Evolutionary conservation across 2,329 filamentous ascomycete genomes (phyloP), one percentile per base, ranked within the genome.

Genomic region (Penicillium sp.): DNA sequence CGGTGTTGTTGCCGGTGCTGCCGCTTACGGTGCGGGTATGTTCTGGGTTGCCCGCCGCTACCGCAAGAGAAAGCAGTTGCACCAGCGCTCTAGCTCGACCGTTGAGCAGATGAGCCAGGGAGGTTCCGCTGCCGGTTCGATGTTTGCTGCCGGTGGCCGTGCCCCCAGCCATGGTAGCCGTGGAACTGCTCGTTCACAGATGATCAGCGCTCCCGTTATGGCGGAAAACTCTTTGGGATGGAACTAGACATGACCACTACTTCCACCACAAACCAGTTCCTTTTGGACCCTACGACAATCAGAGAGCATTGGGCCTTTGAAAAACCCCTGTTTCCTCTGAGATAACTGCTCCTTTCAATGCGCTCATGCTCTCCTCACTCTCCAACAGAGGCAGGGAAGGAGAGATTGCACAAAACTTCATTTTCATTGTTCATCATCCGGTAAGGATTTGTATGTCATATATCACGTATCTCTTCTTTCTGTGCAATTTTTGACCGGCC

Each of bases 151-250:
- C 54, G 81, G 85, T 72, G 86, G 62, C 49, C 71, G 62, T 42
- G 73, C 61, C 49, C 71, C 74, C 48, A 79, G 84, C 66, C 85
- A 88, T 53, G 84, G 82, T 64, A 92, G 89, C 71, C 89, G 88
- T 62, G 83, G 85, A 57, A 87, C 82, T 62, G 81, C 84, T 53
- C 78, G 87, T 60, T 87, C 86, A 53, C 82, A 86, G 68, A 84
- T 88, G 75, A 96, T 97, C 72, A 95, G 90, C 59, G 90, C 90
- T 34, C 92, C 92, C 4, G 89, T 96, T 61, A 92, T 92, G 74
- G 89, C 92, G 4, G 92, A 95, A 79, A 97, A 97, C 82, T 96
- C 91, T 50, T 84, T 97, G 63, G 92, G 92, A 68, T 97, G 92
- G 92, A 96, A 95, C 80, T 97, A 82, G 85, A 67, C 38, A 57